Percentiles rank a stretch among this genome's conserved stretches.
These are phyloP conservation scores for Ophiostoma tasmaniense DNA, from an alignment of 2,329 filamentous ascomycete genomes.

Conservation along the genomic window DNA sequence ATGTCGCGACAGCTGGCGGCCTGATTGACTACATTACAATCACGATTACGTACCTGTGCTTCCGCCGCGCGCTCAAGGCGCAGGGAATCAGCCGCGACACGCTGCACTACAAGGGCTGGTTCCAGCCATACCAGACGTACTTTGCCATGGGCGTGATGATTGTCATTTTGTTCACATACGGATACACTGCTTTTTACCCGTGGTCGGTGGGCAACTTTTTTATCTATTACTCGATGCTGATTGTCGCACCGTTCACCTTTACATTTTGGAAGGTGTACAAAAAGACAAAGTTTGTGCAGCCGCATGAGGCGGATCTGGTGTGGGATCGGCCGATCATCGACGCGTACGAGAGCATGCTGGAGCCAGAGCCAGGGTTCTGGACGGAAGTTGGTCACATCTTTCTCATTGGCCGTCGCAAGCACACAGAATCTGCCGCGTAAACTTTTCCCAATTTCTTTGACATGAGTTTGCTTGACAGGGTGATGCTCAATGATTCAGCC, in stretches of 20 bases:
- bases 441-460: no score
- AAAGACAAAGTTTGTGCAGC: constrained; percentile 37
- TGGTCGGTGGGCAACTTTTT: constrained; percentile 43
- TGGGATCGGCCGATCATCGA: constrained; percentile 23
- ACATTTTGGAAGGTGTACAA: constrained; percentile 56
- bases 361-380: constrained; percentile 15
- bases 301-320: constrained; percentile 23
- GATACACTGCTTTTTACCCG: constrained; percentile 42
- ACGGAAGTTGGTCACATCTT: constrained; percentile 15
- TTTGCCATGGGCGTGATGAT: constrained; percentile 22
- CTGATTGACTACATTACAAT: constrained; percentile 37
- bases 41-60: constrained; percentile 32
- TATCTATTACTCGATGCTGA: constrained; percentile 50
- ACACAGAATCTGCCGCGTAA: not conserved
- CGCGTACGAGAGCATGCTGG: constrained; percentile 33
- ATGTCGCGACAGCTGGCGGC: constrained; percentile 35
- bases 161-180: constrained; percentile 33
- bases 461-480: no score
- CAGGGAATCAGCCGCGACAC: constrained; percentile 29
- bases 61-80: constrained; percentile 30
- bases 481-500: no score
- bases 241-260: constrained; percentile 46
- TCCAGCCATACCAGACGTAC: constrained; percentile 35
- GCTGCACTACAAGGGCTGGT: constrained; percentile 32
- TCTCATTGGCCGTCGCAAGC: not conserved